Percentiles rank a stretch among this genome's conserved stretches.
Evolutionary conservation across 345 rosid genomes (phyloP).

Genomic region (Adansonia digitata): DNA sequence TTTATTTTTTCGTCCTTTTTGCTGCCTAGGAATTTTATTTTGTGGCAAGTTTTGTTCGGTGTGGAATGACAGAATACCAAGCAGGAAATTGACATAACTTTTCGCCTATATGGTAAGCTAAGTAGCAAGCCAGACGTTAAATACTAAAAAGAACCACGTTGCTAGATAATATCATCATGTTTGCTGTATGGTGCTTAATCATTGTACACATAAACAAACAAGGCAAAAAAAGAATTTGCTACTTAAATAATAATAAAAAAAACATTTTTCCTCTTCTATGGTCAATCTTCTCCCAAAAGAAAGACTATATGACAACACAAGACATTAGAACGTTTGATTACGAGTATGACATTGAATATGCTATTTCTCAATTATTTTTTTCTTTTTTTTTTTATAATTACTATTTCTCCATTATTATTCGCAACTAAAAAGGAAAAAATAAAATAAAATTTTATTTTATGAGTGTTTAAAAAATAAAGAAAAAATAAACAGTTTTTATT

Average conservation of each 20-base stretch:
- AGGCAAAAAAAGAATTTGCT: neutral
- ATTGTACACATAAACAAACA: neutral
- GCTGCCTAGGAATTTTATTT: too few species aligned
- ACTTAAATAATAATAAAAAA: neutral
- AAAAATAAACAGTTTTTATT: too few species aligned
- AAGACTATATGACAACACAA: neutral
- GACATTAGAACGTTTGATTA: neutral
- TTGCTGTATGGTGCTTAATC: neutral
- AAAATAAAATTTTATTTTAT: too few species aligned
- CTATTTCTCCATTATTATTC: too few species aligned
- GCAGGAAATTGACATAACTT: neutral
- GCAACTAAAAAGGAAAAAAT: too few species aligned
- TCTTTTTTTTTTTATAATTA: too few species aligned
- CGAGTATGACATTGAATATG: too few species aligned
- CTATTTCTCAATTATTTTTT: too few species aligned
- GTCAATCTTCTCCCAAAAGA: neutral
- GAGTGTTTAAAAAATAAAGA: too few species aligned
- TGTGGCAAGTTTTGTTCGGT: neutral
- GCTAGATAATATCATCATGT: neutral
- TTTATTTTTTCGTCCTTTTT: too few species aligned
- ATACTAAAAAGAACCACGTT: neutral
- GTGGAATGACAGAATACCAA: neutral
- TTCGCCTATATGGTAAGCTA: too few species aligned
- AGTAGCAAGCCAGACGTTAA: neutral
- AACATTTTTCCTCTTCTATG: neutral